These are phyloP conservation scores for Pleurozium schreberi DNA, from an alignment of 225 moss, liverwort and hornwort species.

Conservation along the genomic window DNA sequence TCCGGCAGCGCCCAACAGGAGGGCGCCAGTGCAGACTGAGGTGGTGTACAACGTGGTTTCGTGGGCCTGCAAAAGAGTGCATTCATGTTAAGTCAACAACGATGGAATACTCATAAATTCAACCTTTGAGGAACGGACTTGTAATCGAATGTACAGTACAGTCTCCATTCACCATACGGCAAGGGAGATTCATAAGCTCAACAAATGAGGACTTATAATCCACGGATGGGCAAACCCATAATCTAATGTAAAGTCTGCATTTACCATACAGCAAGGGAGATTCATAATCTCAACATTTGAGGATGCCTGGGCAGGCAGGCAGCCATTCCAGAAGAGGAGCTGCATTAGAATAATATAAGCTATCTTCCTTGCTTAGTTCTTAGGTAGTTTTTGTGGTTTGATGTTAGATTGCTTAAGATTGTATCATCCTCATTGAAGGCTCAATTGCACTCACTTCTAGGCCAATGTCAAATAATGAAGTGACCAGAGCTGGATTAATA, in stretches of 20 bases:
- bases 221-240: background rate
- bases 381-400: background rate
- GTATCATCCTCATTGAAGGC: background rate
- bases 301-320: no score
- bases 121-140: background rate
- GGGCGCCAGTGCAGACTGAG: conserved; percentile 64
- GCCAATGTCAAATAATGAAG: background rate
- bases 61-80: conserved; percentile 23
- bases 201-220: background rate
- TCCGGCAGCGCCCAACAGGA: conserved; percentile 68
- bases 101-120: background rate
- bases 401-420: background rate
- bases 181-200: background rate
- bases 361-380: no score
- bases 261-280: background rate
- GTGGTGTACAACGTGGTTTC: conserved; percentile 54
- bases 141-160: background rate
- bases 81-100: background rate
- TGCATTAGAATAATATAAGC: background rate
- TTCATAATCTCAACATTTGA: background rate
- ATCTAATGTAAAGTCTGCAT: background rate
- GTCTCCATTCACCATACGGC: background rate
- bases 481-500: background rate
- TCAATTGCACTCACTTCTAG: background rate
- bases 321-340: background rate